A percentile compares a stretch with the other conserved stretches of the same genome.
phyloP scores from a whole-genome alignment of 257 asterid genomes.

The Scutellaria barbata region DNA sequence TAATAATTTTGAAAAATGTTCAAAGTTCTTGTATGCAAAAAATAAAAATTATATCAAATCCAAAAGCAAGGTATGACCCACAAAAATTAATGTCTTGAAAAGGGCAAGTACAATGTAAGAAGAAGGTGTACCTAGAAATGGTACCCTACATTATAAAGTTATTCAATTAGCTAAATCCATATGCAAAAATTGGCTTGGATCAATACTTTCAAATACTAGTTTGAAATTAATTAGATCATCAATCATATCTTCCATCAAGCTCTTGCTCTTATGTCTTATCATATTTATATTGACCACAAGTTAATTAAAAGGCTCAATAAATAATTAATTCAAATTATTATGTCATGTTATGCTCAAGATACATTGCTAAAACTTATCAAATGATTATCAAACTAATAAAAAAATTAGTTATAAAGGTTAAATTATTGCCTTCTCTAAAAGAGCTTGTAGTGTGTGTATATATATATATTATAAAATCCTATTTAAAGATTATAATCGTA shows the following conservation, averaged over 20 bases:
- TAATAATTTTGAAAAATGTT: neutral
- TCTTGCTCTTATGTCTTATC: constrained; percentile 4
- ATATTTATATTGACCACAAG: neutral
- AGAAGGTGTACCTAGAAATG: constrained; percentile 13
- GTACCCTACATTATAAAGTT: constrained; percentile 11
- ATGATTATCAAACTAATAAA: too few species aligned
- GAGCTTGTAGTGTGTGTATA: too few species aligned
- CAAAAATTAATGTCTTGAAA: constrained; percentile 20
- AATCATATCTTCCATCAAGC: neutral
- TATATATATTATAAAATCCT: too few species aligned
- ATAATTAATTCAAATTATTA: too few species aligned
- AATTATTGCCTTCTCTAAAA: too few species aligned
- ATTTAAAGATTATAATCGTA: too few species aligned
- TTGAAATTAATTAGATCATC: neutral
- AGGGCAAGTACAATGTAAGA: constrained; percentile 37
- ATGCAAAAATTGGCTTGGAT: constrained; percentile 11
- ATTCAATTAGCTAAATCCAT: neutral
- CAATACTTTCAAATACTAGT: constrained; percentile 7
- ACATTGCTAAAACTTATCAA: too few species aligned
- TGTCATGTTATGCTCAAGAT: too few species aligned
- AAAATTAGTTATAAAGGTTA: too few species aligned
- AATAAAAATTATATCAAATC: constrained; percentile 1
- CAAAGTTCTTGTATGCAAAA: neutral
- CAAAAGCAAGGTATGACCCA: constrained; percentile 26
- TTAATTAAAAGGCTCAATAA: neutral